Percentiles rank a stretch among this genome's conserved stretches.
Evolutionary conservation across 1,139 yeast genomes (phyloP).

Genomic region (Debaryomyces sp.): DNA sequence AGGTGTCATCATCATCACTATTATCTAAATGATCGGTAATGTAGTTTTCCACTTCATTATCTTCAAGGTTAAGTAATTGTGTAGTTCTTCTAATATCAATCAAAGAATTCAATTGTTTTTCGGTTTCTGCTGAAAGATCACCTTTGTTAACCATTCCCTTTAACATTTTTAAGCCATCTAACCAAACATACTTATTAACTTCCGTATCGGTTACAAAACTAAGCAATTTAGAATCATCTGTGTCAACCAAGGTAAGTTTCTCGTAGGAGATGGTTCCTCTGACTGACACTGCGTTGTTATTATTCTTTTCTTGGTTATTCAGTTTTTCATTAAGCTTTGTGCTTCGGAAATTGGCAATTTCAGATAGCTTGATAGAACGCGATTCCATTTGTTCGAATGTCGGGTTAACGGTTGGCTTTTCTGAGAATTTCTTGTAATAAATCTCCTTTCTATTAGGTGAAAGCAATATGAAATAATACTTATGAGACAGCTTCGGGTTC

Average conservation of each 20-base stretch:
- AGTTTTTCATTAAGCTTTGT: conserved; percentile 45
- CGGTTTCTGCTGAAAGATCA: conserved; percentile 59
- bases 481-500: conserved; percentile 23
- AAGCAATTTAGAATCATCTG: conserved; percentile 44
- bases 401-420: conserved; percentile 52
- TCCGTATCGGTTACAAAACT: conserved; percentile 71
- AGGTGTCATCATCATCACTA: conserved; percentile 44
- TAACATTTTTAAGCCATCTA: conserved; percentile 76
- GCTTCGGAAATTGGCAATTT: conserved; percentile 45
- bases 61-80: conserved; percentile 61
- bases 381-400: conserved; percentile 56
- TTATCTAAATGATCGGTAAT: conserved; percentile 19
- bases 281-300: conserved; percentile 49
- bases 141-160: conserved; percentile 36
- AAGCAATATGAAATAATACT: conserved; percentile 60
- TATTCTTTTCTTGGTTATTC: conserved; percentile 39
- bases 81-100: conserved; percentile 64
- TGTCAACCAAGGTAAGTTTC: conserved; percentile 52
- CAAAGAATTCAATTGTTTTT: conserved; percentile 57
- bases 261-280: conserved; percentile 58
- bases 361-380: conserved; percentile 33
- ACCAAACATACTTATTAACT: conserved; percentile 73
- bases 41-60: conserved; percentile 11
- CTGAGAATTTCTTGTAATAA: conserved; percentile 61
- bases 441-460: conserved; percentile 73